Base-by-base conservation (phyloP, 2,329 filamentous ascomycete genomes). In the Acrocalymma vagum region DNA sequence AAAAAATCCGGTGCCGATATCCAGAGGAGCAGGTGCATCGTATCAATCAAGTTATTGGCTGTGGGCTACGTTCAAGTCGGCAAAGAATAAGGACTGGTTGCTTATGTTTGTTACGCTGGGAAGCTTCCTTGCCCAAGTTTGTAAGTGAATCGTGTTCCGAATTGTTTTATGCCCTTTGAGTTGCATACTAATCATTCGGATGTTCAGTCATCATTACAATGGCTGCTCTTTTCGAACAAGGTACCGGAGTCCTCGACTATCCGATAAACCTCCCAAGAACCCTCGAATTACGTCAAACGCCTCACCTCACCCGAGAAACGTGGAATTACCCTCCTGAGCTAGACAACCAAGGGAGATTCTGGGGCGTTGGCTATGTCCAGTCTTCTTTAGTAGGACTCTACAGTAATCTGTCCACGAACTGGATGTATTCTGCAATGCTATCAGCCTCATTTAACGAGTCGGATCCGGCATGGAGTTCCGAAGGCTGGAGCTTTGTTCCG, bases 161-260 rank as follows among this genome's bases (percentile, higher is more conserved):
- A 42, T 24, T 48, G 41, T 5, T 43, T 52, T 16, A 41, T 46
- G 9, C 48, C 48, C 6, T 46, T 47, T 11, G 14, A 39, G 3
- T 18, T 48, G 5, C 32, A 27, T 44, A n/a, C 15, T n/a, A n/a
- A n/a, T n/a, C n/a, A n/a, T n/a, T n/a, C n/a, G n/a, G n/a, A n/a
- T n/a, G n/a, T n/a, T n/a, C n/a, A n/a, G n/a, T 54, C 11, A 53
- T 48, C 6, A 47, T 57, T 6, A 53, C 53, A 6, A 59, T 57
- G 53, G 53, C 48, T 1, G 55, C 51, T 9, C 27, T 59, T 3
- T 55, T 59, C 28, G 53, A 57, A 36, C 22, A 41, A 37, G 9
- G 29, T 6, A 26, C 30, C 9, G 43, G 40, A 16, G 29, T 50
- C 23, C 13, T 26, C 9, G 28, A 39, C 10, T 14, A 37, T n/a